Base-by-base conservation (phyloP, 2,329 filamentous ascomycete genomes). In the Achaetomium macrosporum region DNA sequence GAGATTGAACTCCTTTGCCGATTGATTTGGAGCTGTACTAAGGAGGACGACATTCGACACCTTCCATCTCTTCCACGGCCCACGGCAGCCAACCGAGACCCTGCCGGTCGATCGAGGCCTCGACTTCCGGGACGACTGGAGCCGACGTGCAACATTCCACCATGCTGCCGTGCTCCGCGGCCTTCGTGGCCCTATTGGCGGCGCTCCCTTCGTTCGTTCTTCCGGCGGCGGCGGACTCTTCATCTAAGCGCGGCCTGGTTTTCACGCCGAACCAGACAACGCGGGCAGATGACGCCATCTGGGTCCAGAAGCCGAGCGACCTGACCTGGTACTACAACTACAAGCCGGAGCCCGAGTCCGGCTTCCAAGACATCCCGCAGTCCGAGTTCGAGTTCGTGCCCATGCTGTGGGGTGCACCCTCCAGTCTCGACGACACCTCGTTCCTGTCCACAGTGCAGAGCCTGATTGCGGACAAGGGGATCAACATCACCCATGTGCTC, bases 241-340 rank as follows among this genome's bases (percentile, higher is more conserved):
- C 77, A 6, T 63, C 73, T 15, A 91, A 91, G 68, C 85, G 88
- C 60, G 88, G 88, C 29, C 83, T 93, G 48, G 78, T 83, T 63
- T 87, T 84, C 68, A 79, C 87, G 16, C 76, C 81, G 7, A 79
- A 82, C 54, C 57, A 69, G 5, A 65, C 77, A 1, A 71, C 76
- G 52, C 75, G 81, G 0, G 54, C 72, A 15, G 88, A 92, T 69
- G 81, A 89, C 69, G 66, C 75, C 43, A 74, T 86, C 61, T 91
- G 87, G 85, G 71, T 75, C 11, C 66, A 73, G 41, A 48, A 71
- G 6, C 75, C 73, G 36, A 80, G 78, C 16, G 78, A 82, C 40
- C 69, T 92, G 51, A 85, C 82, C 3, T 93, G 88, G 88, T 93
- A 93, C 74, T 93, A 92, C 77, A 92, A 91, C 73, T 93, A 91